These are phyloP conservation scores for Zymoseptoria crescenta DNA, from an alignment of 2,329 filamentous ascomycete species.

Conservation along the genomic window DNA sequence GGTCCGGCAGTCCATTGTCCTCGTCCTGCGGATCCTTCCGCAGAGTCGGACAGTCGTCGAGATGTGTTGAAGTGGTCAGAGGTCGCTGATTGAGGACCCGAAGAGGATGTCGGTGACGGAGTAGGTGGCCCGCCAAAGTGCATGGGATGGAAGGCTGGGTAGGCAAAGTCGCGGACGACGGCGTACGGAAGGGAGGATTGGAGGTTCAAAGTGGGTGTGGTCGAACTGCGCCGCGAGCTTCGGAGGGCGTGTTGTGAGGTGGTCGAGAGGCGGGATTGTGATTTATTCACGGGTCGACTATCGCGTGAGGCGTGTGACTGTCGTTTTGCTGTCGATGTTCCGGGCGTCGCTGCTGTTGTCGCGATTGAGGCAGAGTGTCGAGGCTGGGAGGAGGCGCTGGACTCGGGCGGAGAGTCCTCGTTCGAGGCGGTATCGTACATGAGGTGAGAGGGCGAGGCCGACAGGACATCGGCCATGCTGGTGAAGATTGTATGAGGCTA, in stretches of 20 bases:
- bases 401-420: not conserved
- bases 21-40: slow-evolving; percentile 54
- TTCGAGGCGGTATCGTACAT: not conserved
- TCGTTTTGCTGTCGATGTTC: not conserved
- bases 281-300: not conserved
- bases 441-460: slow-evolving; percentile 1
- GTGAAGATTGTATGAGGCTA: not conserved
- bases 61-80: not conserved
- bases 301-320: not conserved
- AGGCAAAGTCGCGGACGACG: slow-evolving; percentile 94
- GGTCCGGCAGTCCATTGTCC: slow-evolving; percentile 47
- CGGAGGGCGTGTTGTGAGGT: slow-evolving; percentile 52
- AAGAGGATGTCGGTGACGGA: not conserved
- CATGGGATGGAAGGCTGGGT: slow-evolving; percentile 70
- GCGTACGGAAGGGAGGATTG: slow-evolving; percentile 81
- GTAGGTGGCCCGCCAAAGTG: slow-evolving; percentile 60
- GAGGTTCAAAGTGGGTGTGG: slow-evolving; percentile 68
- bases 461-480: slow-evolving; percentile 16
- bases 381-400: slow-evolving; percentile 4
- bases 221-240: slow-evolving; percentile 69
- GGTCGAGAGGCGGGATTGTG: slow-evolving; percentile 53
- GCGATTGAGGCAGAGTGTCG: not conserved
- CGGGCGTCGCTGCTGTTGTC: not conserved
- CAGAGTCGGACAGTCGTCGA: slow-evolving; percentile 52
- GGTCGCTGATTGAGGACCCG: not conserved